Base-by-base conservation (phyloP, 2,329 filamentous ascomycete genomes). In the Colletotrichum sp. region DNA sequence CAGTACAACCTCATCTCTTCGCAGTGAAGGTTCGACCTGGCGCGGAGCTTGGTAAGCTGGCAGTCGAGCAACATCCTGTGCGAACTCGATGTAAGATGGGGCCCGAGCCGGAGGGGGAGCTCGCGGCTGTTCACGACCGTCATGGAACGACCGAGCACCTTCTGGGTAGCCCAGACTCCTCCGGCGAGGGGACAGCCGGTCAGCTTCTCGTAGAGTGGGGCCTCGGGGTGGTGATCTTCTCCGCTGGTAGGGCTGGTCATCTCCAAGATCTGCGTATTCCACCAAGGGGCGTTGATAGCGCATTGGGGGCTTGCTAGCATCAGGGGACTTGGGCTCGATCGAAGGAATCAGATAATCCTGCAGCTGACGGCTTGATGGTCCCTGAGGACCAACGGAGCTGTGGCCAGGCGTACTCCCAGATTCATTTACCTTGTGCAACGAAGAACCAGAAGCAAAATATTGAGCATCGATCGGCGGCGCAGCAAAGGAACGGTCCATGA, bases 291-390 rank as follows among this genome's bases (percentile, higher is more conserved):
- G 74, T 26, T 32, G 34, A 55, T 32, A 70, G 59, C 66, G 60
- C 32, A 63, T 62, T 63, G 69, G 60, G n/a, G 74, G 22, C 8
- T 63, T 48, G 8, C 64, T 68, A n/a, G 55, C 60, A 28, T 82
- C 78, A 7, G 86, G 86, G 39, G 87, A 88, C 8, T 68, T 78
- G 24, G 85, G 84, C 77, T 90, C 89, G 78, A 89, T 86, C 8
- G 88, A 90, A 10, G 80, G 86, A 16, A 90, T 83, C 75, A 88
- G 80, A 78, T 86, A 83, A 52, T 90, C 88, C 78, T 86, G 84
- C 32, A 82, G 81, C 64, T 83, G 81, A 60, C 79, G 75, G 44
- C 75, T 78, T 68, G 74, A 75, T 65, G 16, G 78, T 16, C 60
- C n/a, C 70, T 69, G 77, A 24, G 79, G 80, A 64, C 79, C 79